Evolutionary conservation across 2,329 filamentous ascomycete genomes (phyloP), one percentile per base, ranked within the genome.

Genomic region (Colletotrichum costaricense): DNA sequence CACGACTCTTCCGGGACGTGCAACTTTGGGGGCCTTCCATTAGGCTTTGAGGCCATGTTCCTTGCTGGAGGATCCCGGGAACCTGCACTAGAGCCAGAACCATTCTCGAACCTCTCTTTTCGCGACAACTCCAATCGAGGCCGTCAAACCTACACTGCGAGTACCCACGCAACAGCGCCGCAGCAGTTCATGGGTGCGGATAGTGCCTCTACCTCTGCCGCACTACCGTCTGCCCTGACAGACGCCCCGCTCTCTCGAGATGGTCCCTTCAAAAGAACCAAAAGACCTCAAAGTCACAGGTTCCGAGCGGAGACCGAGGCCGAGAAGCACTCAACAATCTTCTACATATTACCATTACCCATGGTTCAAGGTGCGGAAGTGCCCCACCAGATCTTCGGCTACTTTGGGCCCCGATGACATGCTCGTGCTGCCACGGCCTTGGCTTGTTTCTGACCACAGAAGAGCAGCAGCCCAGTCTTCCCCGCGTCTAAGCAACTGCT

Each of bases 371-470:
- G 19, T 26, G 28, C 63, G 22, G 24, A 14, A 16, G 28, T 57
- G 67, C 63, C 68, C 68, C 68, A 57, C 56, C 56, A 71, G 68
- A 71, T 71, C 56, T 56, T 67, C 63, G 33, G 56, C 62, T 22
- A 57, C 26, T 55, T 30, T 33, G 30, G 42, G 24, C 65, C 55
- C 62, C 28, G 56, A 67, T 67, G 68, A 67, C 63, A 67, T 60
- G 63, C 30, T 56, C 38, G 35, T 59, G 56, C 22, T 49, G 33
- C 55, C 68, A 60, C 35, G 42, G 62, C n/a, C 54, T 52, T 60
- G 28, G 54, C 28, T 46, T 55, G 55, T 67, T 62, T 67, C 56
- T 67, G 63, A 56, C 63, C 63, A 56, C 56, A 19, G 38, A 42
- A 19, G 38, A 42, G 38, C 38, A 62, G 63, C 56, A 56, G 63